Percentiles rank a stretch among this genome's conserved stretches.
These are phyloP conservation scores for Cordyceps militaris DNA, from an alignment of 2,329 filamentous ascomycete genomes.

Conservation along the genomic window DNA sequence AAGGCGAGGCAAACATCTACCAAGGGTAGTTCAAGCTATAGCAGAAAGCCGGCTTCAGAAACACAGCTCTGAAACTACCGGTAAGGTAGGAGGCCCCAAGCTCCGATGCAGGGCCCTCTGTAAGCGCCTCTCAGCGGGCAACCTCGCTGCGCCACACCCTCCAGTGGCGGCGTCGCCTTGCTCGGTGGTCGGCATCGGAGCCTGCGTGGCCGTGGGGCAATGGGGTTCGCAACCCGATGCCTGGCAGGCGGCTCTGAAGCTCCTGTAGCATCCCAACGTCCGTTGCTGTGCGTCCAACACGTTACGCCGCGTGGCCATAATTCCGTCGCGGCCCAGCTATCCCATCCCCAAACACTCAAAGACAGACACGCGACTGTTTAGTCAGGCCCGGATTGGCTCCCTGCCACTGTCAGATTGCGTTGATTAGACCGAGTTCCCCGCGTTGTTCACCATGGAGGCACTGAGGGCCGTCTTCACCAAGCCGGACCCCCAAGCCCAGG, in stretches of 20 bases:
- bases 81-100: background rate
- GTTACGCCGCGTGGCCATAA: background rate
- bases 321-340: background rate
- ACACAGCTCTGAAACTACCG: too few species aligned
- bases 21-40: too few species aligned
- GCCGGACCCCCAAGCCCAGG: constrained; percentile 89
- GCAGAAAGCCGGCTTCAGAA: too few species aligned
- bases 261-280: background rate
- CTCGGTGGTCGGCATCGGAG: too few species aligned
- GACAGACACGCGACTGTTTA: background rate
- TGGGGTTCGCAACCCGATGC: background rate
- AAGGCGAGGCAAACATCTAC: background rate
- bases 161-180: background rate
- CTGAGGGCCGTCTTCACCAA: constrained; percentile 82
- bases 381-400: background rate
- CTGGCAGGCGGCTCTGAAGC: background rate
- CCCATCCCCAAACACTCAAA: background rate
- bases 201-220: too few species aligned
- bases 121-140: background rate
- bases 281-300: background rate
- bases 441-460: constrained; percentile 64
- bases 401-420: background rate
- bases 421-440: constrained; percentile 5
- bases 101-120: background rate
- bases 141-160: background rate